Conservation (phyloP, 352 stramenopile species). For the Phytopythium mirpurense region DNA sequence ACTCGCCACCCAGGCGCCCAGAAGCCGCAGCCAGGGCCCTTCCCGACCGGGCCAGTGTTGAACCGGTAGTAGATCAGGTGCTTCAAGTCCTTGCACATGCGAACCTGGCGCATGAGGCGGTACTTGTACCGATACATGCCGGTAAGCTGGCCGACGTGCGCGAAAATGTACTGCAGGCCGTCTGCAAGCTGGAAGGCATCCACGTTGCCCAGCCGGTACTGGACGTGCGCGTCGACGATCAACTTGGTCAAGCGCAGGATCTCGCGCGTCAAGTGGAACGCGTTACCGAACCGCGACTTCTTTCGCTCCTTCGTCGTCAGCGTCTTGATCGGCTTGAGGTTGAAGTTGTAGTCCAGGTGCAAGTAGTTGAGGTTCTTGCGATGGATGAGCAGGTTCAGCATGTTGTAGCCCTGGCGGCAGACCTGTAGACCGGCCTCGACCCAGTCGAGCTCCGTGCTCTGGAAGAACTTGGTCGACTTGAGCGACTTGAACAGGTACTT, state of each 20-base stretch:
- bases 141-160: conserved; percentile 99
- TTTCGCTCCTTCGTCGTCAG: conserved; percentile 99
- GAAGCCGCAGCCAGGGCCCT: conserved; percentile 98
- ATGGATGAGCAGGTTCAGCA: conserved; percentile 99
- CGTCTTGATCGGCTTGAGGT: conserved; percentile 99
- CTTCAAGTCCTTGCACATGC: conserved; percentile 99
- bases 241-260: conserved; percentile 99
- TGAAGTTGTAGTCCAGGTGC: conserved; percentile 99
- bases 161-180: conserved; percentile 99
- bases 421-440: conserved; percentile 98
- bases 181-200: conserved; percentile 99
- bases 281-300: conserved; percentile 97
- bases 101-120: conserved; percentile 94
- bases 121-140: conserved; percentile 99
- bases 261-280: conserved; percentile 95
- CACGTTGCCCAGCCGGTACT: conserved; percentile 99
- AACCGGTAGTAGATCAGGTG: conserved; percentile 99
- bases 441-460: conserved; percentile 99
- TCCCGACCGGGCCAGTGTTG: conserved; percentile 99
- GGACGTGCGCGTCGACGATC: conserved; percentile 99
- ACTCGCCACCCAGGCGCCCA: conserved; percentile 99
- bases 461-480: conserved; percentile 99
- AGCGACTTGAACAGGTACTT: conserved; percentile 98
- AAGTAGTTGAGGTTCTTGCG: conserved; percentile 99
- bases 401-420: conserved; percentile 99